These are phyloP conservation scores for Podosphaera fusca DNA, from an alignment of 2,329 filamentous ascomycete genomes.

Conservation along the genomic window DNA sequence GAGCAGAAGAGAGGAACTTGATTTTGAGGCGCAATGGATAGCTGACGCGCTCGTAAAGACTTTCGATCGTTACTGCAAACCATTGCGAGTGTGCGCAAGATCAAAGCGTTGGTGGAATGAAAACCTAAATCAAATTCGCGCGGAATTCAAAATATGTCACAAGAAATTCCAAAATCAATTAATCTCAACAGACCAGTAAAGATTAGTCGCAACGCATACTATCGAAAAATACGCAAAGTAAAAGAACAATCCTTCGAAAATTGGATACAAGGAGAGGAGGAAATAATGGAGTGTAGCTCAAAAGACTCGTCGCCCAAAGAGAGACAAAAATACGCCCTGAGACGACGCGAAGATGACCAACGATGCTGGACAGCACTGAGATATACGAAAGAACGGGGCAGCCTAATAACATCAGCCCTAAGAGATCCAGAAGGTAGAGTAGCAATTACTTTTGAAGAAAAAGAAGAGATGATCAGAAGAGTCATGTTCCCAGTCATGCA, in stretches of 20 bases:
- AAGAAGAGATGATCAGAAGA: conserved; percentile 1
- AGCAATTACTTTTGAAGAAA: neutral
- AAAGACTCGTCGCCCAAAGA: too few species aligned
- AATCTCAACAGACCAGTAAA: neutral
- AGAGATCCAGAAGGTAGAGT: neutral
- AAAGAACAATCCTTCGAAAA: too few species aligned
- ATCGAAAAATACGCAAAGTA: neutral
- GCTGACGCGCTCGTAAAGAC: neutral
- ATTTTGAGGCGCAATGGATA: neutral
- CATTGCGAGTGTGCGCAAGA: neutral
- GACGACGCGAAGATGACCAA: neutral
- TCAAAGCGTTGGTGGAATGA: neutral
- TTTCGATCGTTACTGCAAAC: neutral
- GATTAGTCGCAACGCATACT: neutral
- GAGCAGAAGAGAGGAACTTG: neutral
- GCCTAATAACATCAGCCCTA: neutral
- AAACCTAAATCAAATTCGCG: neutral
- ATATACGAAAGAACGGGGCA: neutral
- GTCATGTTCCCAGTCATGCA: neutral
- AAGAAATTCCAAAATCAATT: neutral
- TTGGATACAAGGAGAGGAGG: too few species aligned
- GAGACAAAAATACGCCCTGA: too few species aligned
- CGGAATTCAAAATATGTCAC: neutral
- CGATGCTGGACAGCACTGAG: neutral
- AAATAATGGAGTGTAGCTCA: too few species aligned